phyloP scores from a whole-genome alignment of 75 land plant genomes.

The Azolla pinnata region DNA sequence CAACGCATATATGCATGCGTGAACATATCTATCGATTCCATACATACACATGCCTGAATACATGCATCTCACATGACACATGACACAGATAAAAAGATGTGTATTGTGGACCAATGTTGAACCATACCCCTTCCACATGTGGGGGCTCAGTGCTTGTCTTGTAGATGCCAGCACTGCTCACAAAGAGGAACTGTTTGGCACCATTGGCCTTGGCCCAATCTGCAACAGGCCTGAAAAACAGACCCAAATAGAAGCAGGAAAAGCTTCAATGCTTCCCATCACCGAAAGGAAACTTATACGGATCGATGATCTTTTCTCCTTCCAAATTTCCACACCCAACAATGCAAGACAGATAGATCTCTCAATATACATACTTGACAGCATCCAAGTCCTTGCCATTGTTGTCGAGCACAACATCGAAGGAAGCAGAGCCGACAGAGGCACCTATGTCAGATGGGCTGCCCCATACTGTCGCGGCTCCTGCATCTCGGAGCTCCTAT shows the following conservation, averaged over 20 bases:
- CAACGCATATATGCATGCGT: too few relatives aligned
- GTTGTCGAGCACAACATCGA: constrained; percentile 89
- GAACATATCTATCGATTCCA: too few relatives aligned
- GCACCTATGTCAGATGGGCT: constrained; percentile 65
- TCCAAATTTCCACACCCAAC: too few relatives aligned
- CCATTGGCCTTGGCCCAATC: constrained; percentile 92
- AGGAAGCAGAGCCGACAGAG: constrained; percentile 41
- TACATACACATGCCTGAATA: too few relatives aligned
- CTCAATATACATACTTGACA: constrained; percentile 51
- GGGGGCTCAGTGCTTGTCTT: constrained; percentile 87
- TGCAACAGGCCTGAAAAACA: constrained; percentile 60
- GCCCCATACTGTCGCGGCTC: constrained; percentile 89
- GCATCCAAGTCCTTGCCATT: constrained; percentile 92
- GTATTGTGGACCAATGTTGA: too few relatives aligned
- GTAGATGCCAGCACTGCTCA: constrained; percentile 98
- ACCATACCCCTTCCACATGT: constrained; percentile 97
- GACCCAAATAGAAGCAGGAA: too few relatives aligned
- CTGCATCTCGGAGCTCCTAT: constrained; percentile 66
- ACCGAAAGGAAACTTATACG: too few relatives aligned
- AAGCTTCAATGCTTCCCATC: too few relatives aligned
- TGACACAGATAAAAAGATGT: too few relatives aligned
- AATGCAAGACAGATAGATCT: too few relatives aligned
- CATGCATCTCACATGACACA: too few relatives aligned
- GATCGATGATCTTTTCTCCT: too few relatives aligned
- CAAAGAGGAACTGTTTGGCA: constrained; percentile 71